Conservation (phyloP, 805 yeast species). For the Myxozyma geophila region DNA sequence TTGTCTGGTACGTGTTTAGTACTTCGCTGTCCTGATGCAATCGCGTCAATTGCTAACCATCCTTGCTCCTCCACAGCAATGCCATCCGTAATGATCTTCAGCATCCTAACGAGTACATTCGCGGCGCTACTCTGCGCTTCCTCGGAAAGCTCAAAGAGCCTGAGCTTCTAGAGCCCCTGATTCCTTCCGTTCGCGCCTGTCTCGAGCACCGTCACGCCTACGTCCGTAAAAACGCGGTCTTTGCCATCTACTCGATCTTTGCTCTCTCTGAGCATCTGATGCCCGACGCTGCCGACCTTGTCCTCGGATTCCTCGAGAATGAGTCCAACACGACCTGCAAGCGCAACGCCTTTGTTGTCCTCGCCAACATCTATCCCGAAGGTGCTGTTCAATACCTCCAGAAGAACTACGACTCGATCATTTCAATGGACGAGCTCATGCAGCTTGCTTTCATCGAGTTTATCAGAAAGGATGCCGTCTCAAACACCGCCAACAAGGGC, state of each 20-base stretch:
- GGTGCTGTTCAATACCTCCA: constrained; percentile 83
- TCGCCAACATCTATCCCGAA: constrained; percentile 80
- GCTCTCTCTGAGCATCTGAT: constrained; percentile 82
- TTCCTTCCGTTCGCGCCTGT: constrained; percentile 88
- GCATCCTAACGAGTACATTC: constrained; percentile 95
- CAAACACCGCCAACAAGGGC: constrained; percentile 64
- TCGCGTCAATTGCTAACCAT: neutral
- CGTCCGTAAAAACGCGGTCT: constrained; percentile 94
- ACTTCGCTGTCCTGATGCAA: neutral
- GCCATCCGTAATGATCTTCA: constrained; percentile 96
- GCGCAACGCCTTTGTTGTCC: constrained; percentile 90
- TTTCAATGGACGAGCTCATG: constrained; percentile 74
- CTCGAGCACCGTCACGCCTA: constrained; percentile 96
- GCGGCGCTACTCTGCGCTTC: constrained; percentile 94
- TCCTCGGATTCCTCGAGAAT: constrained; percentile 69
- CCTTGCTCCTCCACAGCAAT: constrained; percentile 50
- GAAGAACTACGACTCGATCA: constrained; percentile 63
- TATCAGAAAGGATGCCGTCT: constrained; percentile 77
- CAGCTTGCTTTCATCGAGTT: constrained; percentile 92
- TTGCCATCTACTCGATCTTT: constrained; percentile 83
- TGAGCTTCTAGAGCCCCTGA: constrained; percentile 91
- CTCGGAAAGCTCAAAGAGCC: constrained; percentile 89
- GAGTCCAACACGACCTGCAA: constrained; percentile 94
- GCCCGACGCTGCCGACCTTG: constrained; percentile 93
- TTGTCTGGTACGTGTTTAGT: constrained; percentile 63